A percentile compares a stretch with the other conserved stretches of the same genome.
phyloP scores from a whole-genome alignment of 75 land plant genomes.

The Adiantum capillusveneris region DNA sequence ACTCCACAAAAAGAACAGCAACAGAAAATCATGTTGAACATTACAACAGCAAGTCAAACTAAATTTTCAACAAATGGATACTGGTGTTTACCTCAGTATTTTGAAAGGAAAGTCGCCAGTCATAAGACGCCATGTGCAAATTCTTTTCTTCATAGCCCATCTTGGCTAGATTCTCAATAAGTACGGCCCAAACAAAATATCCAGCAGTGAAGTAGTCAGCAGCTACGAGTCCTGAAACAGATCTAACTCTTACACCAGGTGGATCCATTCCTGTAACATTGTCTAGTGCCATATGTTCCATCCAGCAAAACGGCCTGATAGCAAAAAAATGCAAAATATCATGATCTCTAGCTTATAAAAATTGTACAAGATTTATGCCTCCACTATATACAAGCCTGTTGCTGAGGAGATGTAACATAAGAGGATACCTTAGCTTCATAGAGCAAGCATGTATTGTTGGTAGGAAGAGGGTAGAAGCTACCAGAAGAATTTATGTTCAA shows the following conservation, averaged over 20 bases:
- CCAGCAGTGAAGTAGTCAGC: slow-evolving; percentile 94
- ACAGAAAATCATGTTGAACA: background rate
- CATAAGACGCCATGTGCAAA: slow-evolving; percentile 96
- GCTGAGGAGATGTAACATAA: too few species aligned
- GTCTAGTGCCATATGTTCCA: slow-evolving; percentile 71
- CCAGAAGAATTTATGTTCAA: too few species aligned
- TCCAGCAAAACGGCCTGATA: slow-evolving; percentile 67
- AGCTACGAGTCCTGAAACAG: slow-evolving; percentile 89
- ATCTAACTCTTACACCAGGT: slow-evolving; percentile 63
- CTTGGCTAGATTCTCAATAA: slow-evolving; percentile 84
- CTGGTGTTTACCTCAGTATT: slow-evolving; percentile 72
- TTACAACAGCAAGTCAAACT: background rate
- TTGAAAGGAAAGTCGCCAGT: slow-evolving; percentile 92
- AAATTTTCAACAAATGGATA: background rate
- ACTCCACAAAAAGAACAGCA: slow-evolving; percentile 3
- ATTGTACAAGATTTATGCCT: too few species aligned
- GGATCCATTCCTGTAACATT: slow-evolving; percentile 81
- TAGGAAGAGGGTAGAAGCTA: too few species aligned
- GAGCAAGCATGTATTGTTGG: too few species aligned
- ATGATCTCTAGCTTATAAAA: too few species aligned
- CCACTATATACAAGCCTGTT: too few species aligned
- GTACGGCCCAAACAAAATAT: slow-evolving; percentile 92
- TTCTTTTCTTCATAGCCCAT: slow-evolving; percentile 92
- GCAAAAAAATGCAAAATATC: too few species aligned
- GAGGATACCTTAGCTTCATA: too few species aligned